Evolutionary conservation across 2,329 filamentous ascomycete genomes (phyloP).

Genomic region (Aspergillus arachidicola): DNA sequence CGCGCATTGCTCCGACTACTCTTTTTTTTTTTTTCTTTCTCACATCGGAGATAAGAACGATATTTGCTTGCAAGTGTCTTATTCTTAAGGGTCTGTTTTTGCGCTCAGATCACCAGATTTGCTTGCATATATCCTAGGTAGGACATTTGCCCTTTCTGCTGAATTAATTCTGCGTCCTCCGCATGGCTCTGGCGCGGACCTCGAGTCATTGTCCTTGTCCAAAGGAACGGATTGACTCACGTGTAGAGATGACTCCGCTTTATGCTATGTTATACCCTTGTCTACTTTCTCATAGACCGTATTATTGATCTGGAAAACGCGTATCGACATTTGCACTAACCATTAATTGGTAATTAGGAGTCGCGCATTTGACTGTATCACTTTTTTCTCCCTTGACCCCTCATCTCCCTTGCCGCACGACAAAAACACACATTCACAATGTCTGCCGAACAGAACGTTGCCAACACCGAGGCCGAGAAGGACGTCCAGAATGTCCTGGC

Average conservation of each 20-base stretch:
- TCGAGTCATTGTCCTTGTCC: neutral
- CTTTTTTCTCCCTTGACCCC: neutral
- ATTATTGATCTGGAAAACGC: neutral
- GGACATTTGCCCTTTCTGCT: neutral
- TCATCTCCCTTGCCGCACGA: constrained; percentile 8
- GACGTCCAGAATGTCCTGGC: constrained; percentile 50
- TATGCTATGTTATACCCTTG: neutral
- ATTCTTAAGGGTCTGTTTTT: neutral
- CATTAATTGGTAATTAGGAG: neutral
- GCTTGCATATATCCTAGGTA: neutral
- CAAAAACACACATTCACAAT: constrained; percentile 23
- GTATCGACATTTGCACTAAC: neutral
- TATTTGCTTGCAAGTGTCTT: constrained; percentile 5
- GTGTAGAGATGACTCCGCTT: neutral
- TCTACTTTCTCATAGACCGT: neutral
- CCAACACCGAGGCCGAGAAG: constrained; percentile 48
- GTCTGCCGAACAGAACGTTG: constrained; percentile 42
- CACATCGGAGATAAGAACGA: constrained; percentile 9
- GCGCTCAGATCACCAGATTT: neutral
- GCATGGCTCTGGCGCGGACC: neutral
- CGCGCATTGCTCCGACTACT: constrained; percentile 8
- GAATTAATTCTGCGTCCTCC: neutral
- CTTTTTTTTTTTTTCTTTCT: constrained; percentile 3
- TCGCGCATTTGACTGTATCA: neutral
- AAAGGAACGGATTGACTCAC: neutral